Conservation (phyloP, 2,329 filamentous ascomycete species). For the Emericellopsis cladophorae region DNA sequence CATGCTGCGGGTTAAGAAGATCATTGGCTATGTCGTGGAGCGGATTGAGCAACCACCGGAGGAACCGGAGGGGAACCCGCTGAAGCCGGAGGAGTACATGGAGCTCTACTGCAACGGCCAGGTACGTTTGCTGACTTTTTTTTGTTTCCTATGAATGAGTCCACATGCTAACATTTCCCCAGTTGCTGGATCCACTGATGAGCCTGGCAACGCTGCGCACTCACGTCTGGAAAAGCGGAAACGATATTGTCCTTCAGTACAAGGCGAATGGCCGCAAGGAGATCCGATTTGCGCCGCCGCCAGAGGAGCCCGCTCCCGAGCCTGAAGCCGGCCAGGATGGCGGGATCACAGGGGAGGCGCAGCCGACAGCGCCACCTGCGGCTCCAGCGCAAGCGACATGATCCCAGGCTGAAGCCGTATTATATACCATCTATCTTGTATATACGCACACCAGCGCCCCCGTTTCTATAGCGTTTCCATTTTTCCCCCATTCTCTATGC, state of each 20-base stretch:
- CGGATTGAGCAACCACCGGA: slow-evolving; percentile 65
- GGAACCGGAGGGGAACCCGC: slow-evolving; percentile 41
- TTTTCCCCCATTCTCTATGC: no score
- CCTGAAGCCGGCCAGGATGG: slow-evolving; percentile 5
- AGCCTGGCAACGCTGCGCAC: slow-evolving; percentile 86
- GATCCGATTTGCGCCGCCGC: slow-evolving; percentile 21
- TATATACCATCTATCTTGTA: no score
- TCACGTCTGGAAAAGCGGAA: slow-evolving; percentile 90
- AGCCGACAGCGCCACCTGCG: not conserved
- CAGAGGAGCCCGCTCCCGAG: slow-evolving; percentile 5
- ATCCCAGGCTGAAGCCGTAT: no score
- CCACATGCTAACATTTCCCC: not conserved
- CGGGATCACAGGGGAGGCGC: slow-evolving; percentile 7
- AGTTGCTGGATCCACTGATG: slow-evolving; percentile 68
- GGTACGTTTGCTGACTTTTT: slow-evolving; percentile 30
- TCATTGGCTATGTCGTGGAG: slow-evolving; percentile 83
- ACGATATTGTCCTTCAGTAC: slow-evolving; percentile 83
- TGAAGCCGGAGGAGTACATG: slow-evolving; percentile 83
- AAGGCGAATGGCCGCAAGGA: slow-evolving; percentile 79
- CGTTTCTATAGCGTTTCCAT: no score
- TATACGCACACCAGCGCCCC: no score
- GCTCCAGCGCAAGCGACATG: not conserved
- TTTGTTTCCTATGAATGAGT: not conserved
- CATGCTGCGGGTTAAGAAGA: slow-evolving; percentile 93
- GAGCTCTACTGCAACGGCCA: slow-evolving; percentile 92